A percentile compares a stretch with the other conserved stretches of the same genome.
Evolutionary conservation across 2,329 filamentous ascomycete species (phyloP).

Genomic region (Podosphaera leucotricha): DNA sequence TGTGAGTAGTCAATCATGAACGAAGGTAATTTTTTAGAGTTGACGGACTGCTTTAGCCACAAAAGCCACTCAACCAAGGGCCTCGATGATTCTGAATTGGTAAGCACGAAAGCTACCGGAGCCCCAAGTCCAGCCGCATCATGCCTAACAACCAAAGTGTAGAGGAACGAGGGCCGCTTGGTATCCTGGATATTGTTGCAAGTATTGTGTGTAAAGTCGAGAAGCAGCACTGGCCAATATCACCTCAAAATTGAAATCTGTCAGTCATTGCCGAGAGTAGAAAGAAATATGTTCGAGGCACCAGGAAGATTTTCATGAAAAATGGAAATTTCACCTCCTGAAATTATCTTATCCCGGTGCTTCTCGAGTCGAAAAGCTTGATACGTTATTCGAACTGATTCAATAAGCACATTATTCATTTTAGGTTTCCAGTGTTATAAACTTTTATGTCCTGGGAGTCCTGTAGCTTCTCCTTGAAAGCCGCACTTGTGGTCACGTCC

Average conservation of each 20-base stretch:
- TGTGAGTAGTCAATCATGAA: background rate
- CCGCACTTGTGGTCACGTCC: background rate
- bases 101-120: background rate
- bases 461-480: background rate
- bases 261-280: background rate
- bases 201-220: background rate
- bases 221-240: background rate
- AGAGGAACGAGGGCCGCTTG: background rate
- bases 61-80: background rate
- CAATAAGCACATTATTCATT: background rate
- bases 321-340: background rate
- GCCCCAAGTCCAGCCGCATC: background rate
- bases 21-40: too few relatives aligned
- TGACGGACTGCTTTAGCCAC: background rate
- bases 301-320: background rate
- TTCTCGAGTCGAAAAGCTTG: background rate
- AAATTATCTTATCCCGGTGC: background rate
- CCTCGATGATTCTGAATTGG: background rate
- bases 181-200: background rate
- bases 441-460: background rate
- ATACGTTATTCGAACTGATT: background rate
- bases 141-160: background rate
- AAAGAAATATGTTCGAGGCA: background rate
- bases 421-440: background rate
- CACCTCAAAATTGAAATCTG: background rate